Percentiles rank a stretch among this genome's conserved stretches.
Conservation (phyloP, 1,284 basidiomycete genomes). For the Ganoderma multipileum region DNA sequence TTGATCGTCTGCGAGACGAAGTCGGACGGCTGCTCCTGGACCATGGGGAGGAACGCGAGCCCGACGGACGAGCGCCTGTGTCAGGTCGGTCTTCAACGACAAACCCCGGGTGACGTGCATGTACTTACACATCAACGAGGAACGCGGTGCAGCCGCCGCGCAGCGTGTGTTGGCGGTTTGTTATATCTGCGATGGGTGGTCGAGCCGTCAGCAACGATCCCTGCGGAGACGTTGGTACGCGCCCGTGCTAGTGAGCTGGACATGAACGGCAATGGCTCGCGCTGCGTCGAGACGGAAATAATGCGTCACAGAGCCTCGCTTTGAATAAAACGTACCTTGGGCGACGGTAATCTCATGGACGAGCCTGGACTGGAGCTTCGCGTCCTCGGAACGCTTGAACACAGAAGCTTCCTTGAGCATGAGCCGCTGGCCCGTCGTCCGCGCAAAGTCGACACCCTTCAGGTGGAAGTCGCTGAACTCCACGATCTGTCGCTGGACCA, state of each 20-base stretch:
- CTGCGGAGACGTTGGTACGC: too few species aligned
- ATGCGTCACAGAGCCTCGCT: neutral
- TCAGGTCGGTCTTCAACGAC: neutral
- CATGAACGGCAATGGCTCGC: too few species aligned
- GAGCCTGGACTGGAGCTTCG: slow-evolving; percentile 15
- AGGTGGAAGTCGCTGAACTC: slow-evolving; percentile 24
- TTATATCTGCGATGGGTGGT: slow-evolving; percentile 30
- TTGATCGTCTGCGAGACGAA: slow-evolving; percentile 59
- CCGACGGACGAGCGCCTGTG: slow-evolving; percentile 48
- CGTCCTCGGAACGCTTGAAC: slow-evolving; percentile 17
- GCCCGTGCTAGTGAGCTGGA: too few species aligned
- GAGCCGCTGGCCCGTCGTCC: slow-evolving; percentile 16
- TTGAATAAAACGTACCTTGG: slow-evolving; percentile 8
- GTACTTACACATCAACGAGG: slow-evolving; percentile 29
- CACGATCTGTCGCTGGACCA: slow-evolving; percentile 16
- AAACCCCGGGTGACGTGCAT: neutral
- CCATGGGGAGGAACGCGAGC: slow-evolving; percentile 50
- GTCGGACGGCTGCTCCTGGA: slow-evolving; percentile 37
- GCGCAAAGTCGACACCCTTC: slow-evolving; percentile 17
- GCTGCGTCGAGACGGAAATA: neutral
- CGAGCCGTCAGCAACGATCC: neutral
- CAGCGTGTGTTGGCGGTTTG: slow-evolving; percentile 29
- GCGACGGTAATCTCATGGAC: slow-evolving; percentile 17
- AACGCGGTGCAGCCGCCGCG: slow-evolving; percentile 37
- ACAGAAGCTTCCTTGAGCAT: slow-evolving; percentile 15